These are phyloP conservation scores for Malus hybrid DNA, from an alignment of 331 rosid genomes.

Conservation along the genomic window DNA sequence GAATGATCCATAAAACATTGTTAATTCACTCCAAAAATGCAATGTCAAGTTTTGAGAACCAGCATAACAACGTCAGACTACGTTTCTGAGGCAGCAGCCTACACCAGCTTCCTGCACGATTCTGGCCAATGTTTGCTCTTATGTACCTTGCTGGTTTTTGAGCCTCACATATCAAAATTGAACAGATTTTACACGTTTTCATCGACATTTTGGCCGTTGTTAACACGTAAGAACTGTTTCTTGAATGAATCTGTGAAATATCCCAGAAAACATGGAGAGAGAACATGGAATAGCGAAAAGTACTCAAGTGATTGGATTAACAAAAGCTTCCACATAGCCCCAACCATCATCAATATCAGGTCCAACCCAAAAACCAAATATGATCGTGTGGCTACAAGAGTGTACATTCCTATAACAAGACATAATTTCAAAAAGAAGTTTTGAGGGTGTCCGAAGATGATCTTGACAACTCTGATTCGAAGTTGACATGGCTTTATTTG, in stretches of 20 bases:
- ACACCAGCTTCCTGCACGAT: neutral
- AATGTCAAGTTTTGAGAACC: too few species aligned
- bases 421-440: conserved; percentile 18
- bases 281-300: neutral
- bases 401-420: conserved; percentile 28
- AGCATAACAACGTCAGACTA: neutral
- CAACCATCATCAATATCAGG: conserved; percentile 93
- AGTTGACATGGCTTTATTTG: conserved; percentile 18
- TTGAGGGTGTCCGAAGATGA: conserved; percentile 22
- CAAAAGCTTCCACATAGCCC: conserved; percentile 78
- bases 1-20: too few species aligned
- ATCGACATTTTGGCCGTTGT: too few species aligned
- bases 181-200: neutral
- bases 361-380: conserved; percentile 88
- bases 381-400: conserved; percentile 30
- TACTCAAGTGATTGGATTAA: conserved; percentile 39
- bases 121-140: neutral
- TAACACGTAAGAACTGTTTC: neutral
- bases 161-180: neutral
- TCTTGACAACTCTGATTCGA: conserved; percentile 18
- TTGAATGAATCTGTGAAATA: neutral
- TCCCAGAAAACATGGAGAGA: conserved; percentile 3
- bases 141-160: neutral
- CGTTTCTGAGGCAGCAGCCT: neutral
- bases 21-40: too few species aligned